Conservation (phyloP, 2,329 filamentous ascomycete genomes). For the Penicillium expansum region DNA sequence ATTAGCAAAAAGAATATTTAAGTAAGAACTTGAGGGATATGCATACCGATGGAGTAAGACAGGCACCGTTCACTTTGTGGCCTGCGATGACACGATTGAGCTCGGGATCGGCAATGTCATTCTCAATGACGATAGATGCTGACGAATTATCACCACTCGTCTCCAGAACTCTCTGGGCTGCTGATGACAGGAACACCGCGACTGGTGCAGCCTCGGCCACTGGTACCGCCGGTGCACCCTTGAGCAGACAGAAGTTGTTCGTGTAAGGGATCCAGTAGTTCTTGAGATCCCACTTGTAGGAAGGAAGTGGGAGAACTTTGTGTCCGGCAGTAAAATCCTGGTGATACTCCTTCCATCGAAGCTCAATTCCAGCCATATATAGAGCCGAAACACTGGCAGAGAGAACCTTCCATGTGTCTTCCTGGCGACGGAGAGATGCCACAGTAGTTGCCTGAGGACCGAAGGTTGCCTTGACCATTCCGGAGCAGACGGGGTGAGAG, state of each 20-base stretch:
- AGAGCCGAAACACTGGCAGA: constrained; percentile 36
- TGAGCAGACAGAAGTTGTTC: constrained; percentile 36
- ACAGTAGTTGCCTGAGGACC: constrained; percentile 55
- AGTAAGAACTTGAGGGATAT: constrained; percentile 5
- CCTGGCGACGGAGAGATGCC: constrained; percentile 43
- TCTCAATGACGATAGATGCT: constrained; percentile 36
- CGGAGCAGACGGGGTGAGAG: constrained; percentile 48
- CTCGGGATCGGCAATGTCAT: constrained; percentile 35
- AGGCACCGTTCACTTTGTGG: constrained; percentile 38
- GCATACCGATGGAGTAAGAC: constrained; percentile 34
- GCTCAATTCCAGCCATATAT: constrained; percentile 39
- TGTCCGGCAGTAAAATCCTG: constrained; percentile 37
- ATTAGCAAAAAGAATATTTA: background rate
- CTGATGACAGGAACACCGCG: constrained; percentile 27
- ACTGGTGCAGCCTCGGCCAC: constrained; percentile 16
- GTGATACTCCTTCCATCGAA: constrained; percentile 46
- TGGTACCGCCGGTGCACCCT: constrained; percentile 30
- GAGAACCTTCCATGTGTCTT: constrained; percentile 45
- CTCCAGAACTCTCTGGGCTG: constrained; percentile 34
- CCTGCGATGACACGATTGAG: constrained; percentile 37
- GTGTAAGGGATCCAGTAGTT: constrained; percentile 40
- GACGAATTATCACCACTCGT: constrained; percentile 23
- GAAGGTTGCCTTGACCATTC: constrained; percentile 55
- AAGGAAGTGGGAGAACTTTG: constrained; percentile 36
- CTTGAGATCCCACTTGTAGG: constrained; percentile 42